A percentile compares a stretch with the other conserved stretches of the same genome.
Evolutionary conservation across 2,329 filamentous ascomycete genomes (phyloP).

Genomic region (Emergomyces orientalis): DNA sequence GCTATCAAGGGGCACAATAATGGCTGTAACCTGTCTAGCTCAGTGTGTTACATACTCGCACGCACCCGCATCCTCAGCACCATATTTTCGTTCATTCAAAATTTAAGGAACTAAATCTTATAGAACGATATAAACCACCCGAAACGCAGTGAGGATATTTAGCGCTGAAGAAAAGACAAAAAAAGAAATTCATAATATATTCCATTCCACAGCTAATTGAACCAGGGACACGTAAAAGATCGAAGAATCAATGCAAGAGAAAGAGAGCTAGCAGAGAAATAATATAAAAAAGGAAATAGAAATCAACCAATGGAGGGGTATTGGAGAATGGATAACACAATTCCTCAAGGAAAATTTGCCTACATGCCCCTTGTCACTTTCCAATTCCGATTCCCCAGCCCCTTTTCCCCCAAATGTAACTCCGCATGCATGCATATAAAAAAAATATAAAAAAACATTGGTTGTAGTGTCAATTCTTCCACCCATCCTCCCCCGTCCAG

Average conservation of each 20-base stretch:
- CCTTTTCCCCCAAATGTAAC: not conserved
- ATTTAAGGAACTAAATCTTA: not conserved
- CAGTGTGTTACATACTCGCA: not conserved
- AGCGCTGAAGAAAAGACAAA: not conserved
- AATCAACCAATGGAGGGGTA: no score
- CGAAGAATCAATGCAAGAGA: not conserved
- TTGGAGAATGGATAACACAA: not conserved
- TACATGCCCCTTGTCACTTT: not conserved
- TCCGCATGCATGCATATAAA: not conserved
- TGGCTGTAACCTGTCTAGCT: not conserved
- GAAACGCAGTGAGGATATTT: not conserved
- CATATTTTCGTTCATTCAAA: not conserved
- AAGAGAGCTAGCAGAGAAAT: not conserved
- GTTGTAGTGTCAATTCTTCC: not conserved
- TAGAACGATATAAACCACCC: not conserved
- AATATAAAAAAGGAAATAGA: not conserved
- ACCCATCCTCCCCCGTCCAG: conserved; percentile 6
- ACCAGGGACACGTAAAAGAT: not conserved
- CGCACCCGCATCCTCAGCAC: not conserved
- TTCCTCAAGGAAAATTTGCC: not conserved
- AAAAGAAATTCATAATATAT: not conserved
- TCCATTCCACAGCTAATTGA: not conserved
- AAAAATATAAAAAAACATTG: not conserved
- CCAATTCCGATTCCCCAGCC: not conserved
- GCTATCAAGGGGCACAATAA: not conserved